Conservation (phyloP, 768 basidiomycete species). For the Arthromyces matolae region DNA sequence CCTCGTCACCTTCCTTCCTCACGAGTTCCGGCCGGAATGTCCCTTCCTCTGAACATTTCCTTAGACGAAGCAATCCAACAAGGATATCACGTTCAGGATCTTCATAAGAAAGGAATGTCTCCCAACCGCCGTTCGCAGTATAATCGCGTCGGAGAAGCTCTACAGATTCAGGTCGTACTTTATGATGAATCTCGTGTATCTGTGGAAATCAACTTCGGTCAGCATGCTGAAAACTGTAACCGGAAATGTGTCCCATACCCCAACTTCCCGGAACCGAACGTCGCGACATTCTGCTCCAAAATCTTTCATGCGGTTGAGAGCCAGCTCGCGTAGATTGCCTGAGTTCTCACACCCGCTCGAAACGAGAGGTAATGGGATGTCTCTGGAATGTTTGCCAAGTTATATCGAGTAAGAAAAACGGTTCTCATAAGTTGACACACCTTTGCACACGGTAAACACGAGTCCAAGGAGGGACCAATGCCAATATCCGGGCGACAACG, state of each 20-base stretch:
- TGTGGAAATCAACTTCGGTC: constrained; percentile 26
- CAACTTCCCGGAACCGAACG: constrained; percentile 96
- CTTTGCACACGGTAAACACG: constrained; percentile 96
- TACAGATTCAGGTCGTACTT: constrained; percentile 91
- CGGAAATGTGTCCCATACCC: constrained; percentile 49
- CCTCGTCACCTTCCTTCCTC: constrained; percentile 61
- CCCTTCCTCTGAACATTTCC: constrained; percentile 96
- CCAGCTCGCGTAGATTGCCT: constrained; percentile 93
- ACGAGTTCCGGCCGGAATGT: constrained; percentile 94
- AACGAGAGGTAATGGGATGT: constrained; percentile 95
- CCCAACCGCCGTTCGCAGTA: constrained; percentile 97
- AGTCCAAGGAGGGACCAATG: constrained; percentile 98
- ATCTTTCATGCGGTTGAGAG: constrained; percentile 97
- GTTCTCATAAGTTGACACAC: constrained; percentile 31
- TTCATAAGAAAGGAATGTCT: constrained; percentile 98
- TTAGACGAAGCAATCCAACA: constrained; percentile 83
- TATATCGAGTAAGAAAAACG: constrained; percentile 4
- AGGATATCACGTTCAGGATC: constrained; percentile 97
- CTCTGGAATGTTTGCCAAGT: constrained; percentile 43
- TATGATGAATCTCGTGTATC: constrained; percentile 99
- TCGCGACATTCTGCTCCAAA: constrained; percentile 97
- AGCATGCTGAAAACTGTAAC: constrained; percentile 5
- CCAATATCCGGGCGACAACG: constrained; percentile 92
- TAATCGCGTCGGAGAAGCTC: constrained; percentile 96
- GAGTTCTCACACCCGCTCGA: constrained; percentile 97